A percentile compares a stretch with the other conserved stretches of the same genome.
These are phyloP conservation scores for Monosporozyma servazzii DNA, from an alignment of 805 yeast species.

Conservation along the genomic window DNA sequence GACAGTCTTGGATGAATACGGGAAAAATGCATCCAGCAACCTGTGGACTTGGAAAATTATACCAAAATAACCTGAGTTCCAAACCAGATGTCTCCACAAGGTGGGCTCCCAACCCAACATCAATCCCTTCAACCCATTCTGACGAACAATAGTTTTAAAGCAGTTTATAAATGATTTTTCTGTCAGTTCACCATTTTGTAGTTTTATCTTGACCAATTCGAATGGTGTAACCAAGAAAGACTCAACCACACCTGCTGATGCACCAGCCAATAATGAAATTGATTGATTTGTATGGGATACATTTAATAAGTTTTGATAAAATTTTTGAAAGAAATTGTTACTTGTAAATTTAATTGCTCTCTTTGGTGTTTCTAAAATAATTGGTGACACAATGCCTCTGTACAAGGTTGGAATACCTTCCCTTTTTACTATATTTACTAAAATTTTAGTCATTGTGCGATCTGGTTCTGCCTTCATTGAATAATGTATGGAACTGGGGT, in stretches of 20 bases:
- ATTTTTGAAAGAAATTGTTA: constrained; percentile 89
- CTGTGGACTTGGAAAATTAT: constrained; percentile 76
- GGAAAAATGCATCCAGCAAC: constrained; percentile 66
- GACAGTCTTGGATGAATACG: constrained; percentile 59
- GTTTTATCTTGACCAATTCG: constrained; percentile 85
- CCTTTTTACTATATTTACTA: constrained; percentile 66
- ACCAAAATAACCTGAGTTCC: constrained; percentile 98
- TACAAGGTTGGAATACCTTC: constrained; percentile 81
- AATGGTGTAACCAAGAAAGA: constrained; percentile 94
- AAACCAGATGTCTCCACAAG: constrained; percentile 86
- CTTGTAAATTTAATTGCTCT: constrained; percentile 98
- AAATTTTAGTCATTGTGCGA: constrained; percentile 43
- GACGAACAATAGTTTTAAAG: constrained; percentile 54
- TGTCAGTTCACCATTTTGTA: constrained; percentile 76
- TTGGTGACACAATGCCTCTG: constrained; percentile 90
- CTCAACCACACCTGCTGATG: constrained; percentile 95
- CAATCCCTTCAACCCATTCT: constrained; percentile 70
- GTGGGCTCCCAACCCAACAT: constrained; percentile 95
- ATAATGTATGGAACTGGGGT: constrained; percentile 17
- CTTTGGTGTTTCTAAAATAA: constrained; percentile 97
- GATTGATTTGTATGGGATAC: constrained; percentile 62
- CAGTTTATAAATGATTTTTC: constrained; percentile 81
- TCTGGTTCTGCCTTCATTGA: not conserved
- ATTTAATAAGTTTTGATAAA: constrained; percentile 66
- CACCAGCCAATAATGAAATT: constrained; percentile 82